Evolutionary conservation across 768 basidiomycete species (phyloP).

Genomic region (Tulasnella sp.): DNA sequence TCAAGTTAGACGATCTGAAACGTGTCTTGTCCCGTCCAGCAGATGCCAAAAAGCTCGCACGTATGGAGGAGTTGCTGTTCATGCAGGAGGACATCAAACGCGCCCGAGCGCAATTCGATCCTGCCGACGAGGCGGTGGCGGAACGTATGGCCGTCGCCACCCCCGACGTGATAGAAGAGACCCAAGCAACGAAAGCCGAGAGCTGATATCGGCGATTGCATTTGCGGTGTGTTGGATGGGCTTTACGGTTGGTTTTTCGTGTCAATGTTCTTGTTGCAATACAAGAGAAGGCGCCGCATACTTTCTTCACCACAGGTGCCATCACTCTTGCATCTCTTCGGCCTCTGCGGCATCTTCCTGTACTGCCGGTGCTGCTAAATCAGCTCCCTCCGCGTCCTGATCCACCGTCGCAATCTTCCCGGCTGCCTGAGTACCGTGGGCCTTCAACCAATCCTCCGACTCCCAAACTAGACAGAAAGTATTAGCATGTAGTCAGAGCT

Average conservation of each 20-base stretch:
- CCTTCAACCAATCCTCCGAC: conserved; percentile 83
- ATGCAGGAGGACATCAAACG: conserved; percentile 17
- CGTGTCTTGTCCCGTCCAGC: conserved; percentile 68
- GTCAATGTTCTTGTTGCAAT: too few species aligned
- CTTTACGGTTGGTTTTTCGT: too few species aligned
- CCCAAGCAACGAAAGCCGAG: too few species aligned
- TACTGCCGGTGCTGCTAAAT: conserved; percentile 17
- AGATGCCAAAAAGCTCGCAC: conserved; percentile 85
- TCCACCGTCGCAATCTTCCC: conserved; percentile 19
- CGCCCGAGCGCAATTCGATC: conserved; percentile 54
- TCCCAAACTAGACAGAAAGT: conserved; percentile 65
- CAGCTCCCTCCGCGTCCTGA: conserved; percentile 22
- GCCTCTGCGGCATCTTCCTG: conserved; percentile 32
- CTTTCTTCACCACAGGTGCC: too few species aligned
- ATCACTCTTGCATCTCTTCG: conserved; percentile 61
- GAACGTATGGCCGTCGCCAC: background rate
- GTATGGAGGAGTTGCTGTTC: conserved; percentile 69
- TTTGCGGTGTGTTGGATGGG: too few species aligned
- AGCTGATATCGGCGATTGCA: too few species aligned
- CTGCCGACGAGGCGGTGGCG: conserved; percentile 29
- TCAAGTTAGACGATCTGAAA: conserved; percentile 69
- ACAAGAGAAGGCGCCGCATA: too few species aligned
- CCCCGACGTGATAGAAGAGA: too few species aligned
- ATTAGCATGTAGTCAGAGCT: background rate
- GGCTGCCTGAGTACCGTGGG: conserved; percentile 58